phyloP scores from a whole-genome alignment of 148 eudicot genomes.

The Nepenthes gracilis region DNA sequence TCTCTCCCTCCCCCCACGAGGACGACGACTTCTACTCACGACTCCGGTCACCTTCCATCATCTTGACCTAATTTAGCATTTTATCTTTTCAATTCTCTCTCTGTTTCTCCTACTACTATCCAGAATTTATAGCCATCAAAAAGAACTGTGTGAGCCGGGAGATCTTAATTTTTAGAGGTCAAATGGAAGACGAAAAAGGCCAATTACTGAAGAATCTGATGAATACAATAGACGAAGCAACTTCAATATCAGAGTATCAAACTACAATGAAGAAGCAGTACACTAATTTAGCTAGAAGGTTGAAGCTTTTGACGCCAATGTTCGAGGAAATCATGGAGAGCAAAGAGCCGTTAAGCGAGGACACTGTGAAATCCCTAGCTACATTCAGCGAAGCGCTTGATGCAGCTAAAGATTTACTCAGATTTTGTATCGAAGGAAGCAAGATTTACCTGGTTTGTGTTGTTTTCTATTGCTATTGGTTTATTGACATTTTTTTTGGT shows the following conservation, averaged over 20 bases:
- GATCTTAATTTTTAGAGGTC: not conserved
- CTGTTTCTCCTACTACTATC: not conserved
- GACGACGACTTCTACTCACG: slow-evolving; percentile 19
- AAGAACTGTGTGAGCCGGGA: not conserved
- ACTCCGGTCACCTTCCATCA: slow-evolving; percentile 9
- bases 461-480: not conserved
- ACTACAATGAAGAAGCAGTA: slow-evolving; percentile 57
- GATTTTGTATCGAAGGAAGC: slow-evolving; percentile 61
- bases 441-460: slow-evolving; percentile 68
- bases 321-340: slow-evolving; percentile 77
- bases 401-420: slow-evolving; percentile 54
- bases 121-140: not conserved
- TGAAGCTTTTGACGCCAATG: slow-evolving; percentile 80
- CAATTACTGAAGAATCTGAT: slow-evolving; percentile 37
- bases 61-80: not conserved
- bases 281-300: slow-evolving; percentile 59
- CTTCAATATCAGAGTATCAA: slow-evolving; percentile 46
- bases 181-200: slow-evolving; percentile 47
- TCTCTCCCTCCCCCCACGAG: slow-evolving; percentile 13
- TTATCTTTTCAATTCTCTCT: not conserved
- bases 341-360: slow-evolving; percentile 19
- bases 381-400: slow-evolving; percentile 27
- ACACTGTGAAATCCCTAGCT: slow-evolving; percentile 15
- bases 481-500: not conserved
- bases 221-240: slow-evolving; percentile 39